phyloP scores from a whole-genome alignment of 495 filamentous ascomycete species.

The Coniosporium apollinis region DNA sequence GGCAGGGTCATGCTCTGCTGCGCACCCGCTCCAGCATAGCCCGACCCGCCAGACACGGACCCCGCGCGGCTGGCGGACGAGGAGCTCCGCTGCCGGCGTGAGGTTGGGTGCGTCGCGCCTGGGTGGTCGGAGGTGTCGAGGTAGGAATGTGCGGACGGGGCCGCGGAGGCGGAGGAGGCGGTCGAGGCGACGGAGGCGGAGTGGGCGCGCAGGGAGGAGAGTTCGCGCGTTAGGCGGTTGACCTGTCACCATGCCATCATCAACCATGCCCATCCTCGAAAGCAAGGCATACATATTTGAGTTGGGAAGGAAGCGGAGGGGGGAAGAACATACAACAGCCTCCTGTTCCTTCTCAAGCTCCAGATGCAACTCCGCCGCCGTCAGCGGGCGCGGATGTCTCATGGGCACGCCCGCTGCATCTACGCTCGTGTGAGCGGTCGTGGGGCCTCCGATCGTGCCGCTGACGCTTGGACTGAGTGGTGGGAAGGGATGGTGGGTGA shows the following conservation, averaged over 20 bases:
- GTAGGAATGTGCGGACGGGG: slow-evolving; percentile 17
- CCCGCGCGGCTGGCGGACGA: slow-evolving; percentile 41
- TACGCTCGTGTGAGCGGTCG: slow-evolving; percentile 8
- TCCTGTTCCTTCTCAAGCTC: slow-evolving; percentile 89
- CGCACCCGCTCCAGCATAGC: not conserved
- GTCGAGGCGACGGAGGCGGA: slow-evolving; percentile 62
- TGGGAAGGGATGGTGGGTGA: slow-evolving; percentile 9
- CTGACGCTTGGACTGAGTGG: slow-evolving; percentile 8
- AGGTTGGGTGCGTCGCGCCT: slow-evolving; percentile 36
- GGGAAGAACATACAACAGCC: too few species aligned
- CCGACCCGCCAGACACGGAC: slow-evolving; percentile 7
- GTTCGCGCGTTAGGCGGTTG: slow-evolving; percentile 79
- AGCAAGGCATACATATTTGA: too few species aligned
- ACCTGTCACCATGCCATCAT: slow-evolving; percentile 44
- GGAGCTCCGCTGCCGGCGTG: slow-evolving; percentile 47
- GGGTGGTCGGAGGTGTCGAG: slow-evolving; percentile 30
- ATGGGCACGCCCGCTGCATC: slow-evolving; percentile 35
- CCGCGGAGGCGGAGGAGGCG: slow-evolving; percentile 44
- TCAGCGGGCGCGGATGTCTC: slow-evolving; percentile 70
- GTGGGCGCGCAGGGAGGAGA: slow-evolving; percentile 58
- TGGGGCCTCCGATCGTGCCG: too few species aligned
- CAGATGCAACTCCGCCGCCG: slow-evolving; percentile 69
- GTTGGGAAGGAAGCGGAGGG: too few species aligned
- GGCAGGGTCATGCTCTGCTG: not conserved
- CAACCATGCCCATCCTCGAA: too few species aligned